phyloP scores from a whole-genome alignment of 2,329 filamentous ascomycete species.

The Trichoderma polysporum region DNA sequence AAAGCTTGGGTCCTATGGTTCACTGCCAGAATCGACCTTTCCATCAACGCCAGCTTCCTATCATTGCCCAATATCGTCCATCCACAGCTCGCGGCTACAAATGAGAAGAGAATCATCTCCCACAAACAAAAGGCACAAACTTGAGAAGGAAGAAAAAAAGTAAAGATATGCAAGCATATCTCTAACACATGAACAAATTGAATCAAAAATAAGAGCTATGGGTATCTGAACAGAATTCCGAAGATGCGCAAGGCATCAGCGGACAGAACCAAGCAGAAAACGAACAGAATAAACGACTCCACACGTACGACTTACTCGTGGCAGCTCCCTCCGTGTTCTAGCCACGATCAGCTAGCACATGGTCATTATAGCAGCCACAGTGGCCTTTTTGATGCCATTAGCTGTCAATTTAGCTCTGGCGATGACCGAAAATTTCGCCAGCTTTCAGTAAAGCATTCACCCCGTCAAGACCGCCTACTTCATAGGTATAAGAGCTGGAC shows the following conservation, averaged over 20 bases:
- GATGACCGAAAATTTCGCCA: conserved; percentile 57
- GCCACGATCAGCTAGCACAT: background rate
- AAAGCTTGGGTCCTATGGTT: conserved; percentile 1
- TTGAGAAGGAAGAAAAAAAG: background rate
- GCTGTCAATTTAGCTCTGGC: background rate
- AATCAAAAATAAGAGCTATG: background rate
- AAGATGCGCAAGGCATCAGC: conserved; percentile 18
- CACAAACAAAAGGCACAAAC: background rate
- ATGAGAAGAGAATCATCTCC: background rate
- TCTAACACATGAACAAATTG: background rate
- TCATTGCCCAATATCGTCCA: background rate
- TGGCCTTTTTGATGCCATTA: background rate
- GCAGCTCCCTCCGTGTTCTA: background rate
- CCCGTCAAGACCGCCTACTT: conserved; percentile 47
- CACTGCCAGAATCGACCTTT: background rate
- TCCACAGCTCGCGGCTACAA: background rate
- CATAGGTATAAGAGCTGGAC: conserved; percentile 25
- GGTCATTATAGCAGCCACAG: background rate
- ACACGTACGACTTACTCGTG: background rate
- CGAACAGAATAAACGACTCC: background rate
- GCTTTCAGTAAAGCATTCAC: conserved; percentile 59
- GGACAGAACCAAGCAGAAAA: conserved; percentile 14
- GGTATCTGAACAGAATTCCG: conserved; percentile 17
- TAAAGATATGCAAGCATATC: background rate
- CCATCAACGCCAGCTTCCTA: conserved; percentile 5